Percentiles rank a stretch among this genome's conserved stretches.
These are phyloP conservation scores for Gastrodia elata DNA, from an alignment of 106 monocot genomes.

Conservation along the genomic window DNA sequence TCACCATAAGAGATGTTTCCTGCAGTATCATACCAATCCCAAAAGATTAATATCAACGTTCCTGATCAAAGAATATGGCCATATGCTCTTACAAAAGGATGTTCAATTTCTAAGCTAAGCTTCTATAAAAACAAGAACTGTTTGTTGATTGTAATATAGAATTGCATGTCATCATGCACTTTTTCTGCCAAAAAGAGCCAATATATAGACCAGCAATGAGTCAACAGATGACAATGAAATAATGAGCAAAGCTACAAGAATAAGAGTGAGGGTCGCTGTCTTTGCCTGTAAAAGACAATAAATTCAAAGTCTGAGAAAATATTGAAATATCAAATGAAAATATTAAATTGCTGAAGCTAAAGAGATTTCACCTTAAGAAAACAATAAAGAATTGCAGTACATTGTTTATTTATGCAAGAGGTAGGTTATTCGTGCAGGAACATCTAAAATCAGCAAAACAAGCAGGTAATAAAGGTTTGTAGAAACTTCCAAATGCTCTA, in stretches of 20 bases:
- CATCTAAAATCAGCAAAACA: too few species aligned
- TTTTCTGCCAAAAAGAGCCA: slow-evolving; percentile 50
- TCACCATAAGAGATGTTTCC: neutral
- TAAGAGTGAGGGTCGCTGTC: slow-evolving; percentile 72
- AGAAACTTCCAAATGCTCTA: too few species aligned
- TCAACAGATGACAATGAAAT: slow-evolving; percentile 74
- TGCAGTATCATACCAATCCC: neutral
- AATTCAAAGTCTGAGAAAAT: neutral
- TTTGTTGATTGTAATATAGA: neutral
- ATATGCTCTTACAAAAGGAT: too few species aligned
- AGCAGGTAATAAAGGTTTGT: too few species aligned
- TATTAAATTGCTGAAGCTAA: neutral
- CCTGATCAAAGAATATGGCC: neutral
- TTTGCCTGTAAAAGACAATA: slow-evolving; percentile 71
- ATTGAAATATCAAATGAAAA: neutral
- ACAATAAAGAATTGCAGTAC: neutral
- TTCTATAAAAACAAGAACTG: neutral
- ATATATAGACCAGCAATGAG: slow-evolving; percentile 45
- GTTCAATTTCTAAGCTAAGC: neutral
- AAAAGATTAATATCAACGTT: neutral
- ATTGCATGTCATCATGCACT: slow-evolving; percentile 22
- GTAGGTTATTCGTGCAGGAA: too few species aligned
- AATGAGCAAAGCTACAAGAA: slow-evolving; percentile 72
- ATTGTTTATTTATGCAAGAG: too few species aligned
- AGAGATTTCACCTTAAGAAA: neutral